A percentile compares a stretch with the other conserved stretches of the same genome.
Evolutionary conservation across 2,329 filamentous ascomycete species (phyloP).

Genomic region (Neurospora sp.): DNA sequence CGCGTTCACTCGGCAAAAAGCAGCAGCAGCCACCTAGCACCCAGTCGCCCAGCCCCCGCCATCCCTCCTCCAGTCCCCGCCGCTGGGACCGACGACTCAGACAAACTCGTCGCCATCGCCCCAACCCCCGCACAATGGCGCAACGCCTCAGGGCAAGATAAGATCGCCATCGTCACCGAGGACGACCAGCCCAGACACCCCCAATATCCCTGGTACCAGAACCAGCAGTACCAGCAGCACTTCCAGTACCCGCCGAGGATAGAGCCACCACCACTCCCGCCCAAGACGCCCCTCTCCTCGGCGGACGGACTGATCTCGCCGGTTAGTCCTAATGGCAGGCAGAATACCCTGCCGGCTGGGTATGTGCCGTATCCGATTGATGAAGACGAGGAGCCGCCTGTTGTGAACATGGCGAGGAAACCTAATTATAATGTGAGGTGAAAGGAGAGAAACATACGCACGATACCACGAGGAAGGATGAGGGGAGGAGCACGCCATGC

Average conservation of each 20-base stretch:
- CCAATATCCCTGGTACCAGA: slow-evolving; percentile 16
- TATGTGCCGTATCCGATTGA: slow-evolving; percentile 69
- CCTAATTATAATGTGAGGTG: slow-evolving; percentile 51
- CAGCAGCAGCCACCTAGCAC: slow-evolving; percentile 12
- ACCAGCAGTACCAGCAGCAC: slow-evolving; percentile 17
- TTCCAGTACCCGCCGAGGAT: slow-evolving; percentile 30
- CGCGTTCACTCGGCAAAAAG: slow-evolving; percentile 25
- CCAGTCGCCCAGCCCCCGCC: slow-evolving; percentile 16
- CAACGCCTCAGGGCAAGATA: slow-evolving; percentile 51
- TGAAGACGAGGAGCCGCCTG: slow-evolving; percentile 63
- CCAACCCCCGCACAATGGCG: slow-evolving; percentile 51
- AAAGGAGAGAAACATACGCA: not conserved
- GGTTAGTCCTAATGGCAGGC: not conserved
- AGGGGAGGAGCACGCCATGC: not conserved
- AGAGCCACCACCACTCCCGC: slow-evolving; percentile 62
- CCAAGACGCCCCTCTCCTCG: slow-evolving; percentile 58
- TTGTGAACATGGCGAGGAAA: slow-evolving; percentile 78
- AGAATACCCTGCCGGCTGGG: slow-evolving; percentile 7
- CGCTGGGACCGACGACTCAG: slow-evolving; percentile 30
- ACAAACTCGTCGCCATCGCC: slow-evolving; percentile 45
- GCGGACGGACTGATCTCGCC: not conserved
- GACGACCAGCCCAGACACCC: slow-evolving; percentile 44
- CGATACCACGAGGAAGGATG: not conserved
- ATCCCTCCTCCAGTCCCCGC: slow-evolving; percentile 23
- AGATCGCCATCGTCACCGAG: slow-evolving; percentile 52